A percentile compares a stretch with the other conserved stretches of the same genome.
Conservation (phyloP, 2,329 filamentous ascomycete species). For the Diaporthe ampelina region DNA sequence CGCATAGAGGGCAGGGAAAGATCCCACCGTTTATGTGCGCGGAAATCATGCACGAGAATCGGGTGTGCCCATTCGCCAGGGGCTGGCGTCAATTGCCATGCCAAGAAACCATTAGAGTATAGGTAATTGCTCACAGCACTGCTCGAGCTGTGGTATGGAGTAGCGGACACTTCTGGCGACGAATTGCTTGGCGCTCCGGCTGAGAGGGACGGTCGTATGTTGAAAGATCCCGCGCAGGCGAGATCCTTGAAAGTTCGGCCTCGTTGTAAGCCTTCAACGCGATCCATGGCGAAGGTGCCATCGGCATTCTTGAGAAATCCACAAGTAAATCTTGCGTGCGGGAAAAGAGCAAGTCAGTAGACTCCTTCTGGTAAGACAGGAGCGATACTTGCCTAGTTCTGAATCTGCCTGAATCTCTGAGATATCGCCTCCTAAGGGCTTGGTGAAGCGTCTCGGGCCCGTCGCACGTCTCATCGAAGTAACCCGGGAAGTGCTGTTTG, state of each 20-base stretch:
- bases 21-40: not conserved
- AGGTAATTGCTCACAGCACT: not conserved
- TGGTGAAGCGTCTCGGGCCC: not conserved
- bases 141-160: not conserved
- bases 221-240: not conserved
- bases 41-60: slow-evolving; percentile 13
- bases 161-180: no score
- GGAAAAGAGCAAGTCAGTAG: not conserved
- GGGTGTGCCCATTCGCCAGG: not conserved
- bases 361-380: not conserved
- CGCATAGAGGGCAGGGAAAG: slow-evolving; percentile 4
- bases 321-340: not conserved
- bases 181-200: not conserved
- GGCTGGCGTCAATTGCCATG: slow-evolving; percentile 13
- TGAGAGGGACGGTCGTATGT: no score
- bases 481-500: not conserved
- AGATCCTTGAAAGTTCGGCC: slow-evolving; percentile 18
- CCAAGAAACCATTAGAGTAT: slow-evolving; percentile 21
- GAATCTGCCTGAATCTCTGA: slow-evolving; percentile 20
- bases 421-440: slow-evolving; percentile 8
- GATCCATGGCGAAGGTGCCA: not conserved
- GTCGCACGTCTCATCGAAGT: not conserved
- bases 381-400: not conserved
- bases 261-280: slow-evolving; percentile 16
- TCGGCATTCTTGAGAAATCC: not conserved